A percentile compares a stretch with the other conserved stretches of the same genome.
Conservation (phyloP, 2,329 filamentous ascomycete species). For the Talaromyces sp. region DNA sequence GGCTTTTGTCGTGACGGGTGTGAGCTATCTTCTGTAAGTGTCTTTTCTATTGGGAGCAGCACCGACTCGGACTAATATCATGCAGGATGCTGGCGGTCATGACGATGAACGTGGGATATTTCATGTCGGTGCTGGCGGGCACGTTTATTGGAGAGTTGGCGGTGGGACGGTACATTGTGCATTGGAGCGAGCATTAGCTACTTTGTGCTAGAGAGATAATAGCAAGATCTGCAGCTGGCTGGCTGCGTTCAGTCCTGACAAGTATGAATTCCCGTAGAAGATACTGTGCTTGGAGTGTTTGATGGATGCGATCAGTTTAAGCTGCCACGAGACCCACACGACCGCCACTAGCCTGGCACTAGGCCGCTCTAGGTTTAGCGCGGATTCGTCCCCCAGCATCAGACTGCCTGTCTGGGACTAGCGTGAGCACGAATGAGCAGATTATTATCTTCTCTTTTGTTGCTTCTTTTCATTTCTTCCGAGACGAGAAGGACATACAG, state of each 20-base stretch:
- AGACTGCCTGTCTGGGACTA: neutral
- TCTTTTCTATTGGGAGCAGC: conserved; percentile 27
- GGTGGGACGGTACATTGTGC: conserved; percentile 65
- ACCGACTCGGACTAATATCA: neutral
- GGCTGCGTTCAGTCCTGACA: neutral
- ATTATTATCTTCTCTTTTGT: conserved; percentile 23
- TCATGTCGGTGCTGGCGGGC: conserved; percentile 72
- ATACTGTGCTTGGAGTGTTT: neutral
- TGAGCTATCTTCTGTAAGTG: conserved; percentile 86
- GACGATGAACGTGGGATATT: conserved; percentile 85
- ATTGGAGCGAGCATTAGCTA: conserved; percentile 50
- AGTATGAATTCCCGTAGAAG: too few relatives aligned
- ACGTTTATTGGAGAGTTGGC: conserved; percentile 83
- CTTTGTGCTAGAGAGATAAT: neutral
- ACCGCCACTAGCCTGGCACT: neutral
- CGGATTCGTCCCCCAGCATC: too few relatives aligned
- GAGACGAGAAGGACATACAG: too few relatives aligned
- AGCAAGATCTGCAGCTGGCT: neutral
- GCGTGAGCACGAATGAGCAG: conserved; percentile 34
- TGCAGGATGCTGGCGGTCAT: conserved; percentile 86
- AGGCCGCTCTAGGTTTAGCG: neutral
- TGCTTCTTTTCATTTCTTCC: neutral
- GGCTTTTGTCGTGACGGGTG: conserved; percentile 69
- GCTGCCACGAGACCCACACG: neutral
- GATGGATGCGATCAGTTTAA: conserved; percentile 5